These are phyloP conservation scores for Erigeron philadelphicus DNA, from an alignment of 140 eudicot genomes.

Conservation along the genomic window DNA sequence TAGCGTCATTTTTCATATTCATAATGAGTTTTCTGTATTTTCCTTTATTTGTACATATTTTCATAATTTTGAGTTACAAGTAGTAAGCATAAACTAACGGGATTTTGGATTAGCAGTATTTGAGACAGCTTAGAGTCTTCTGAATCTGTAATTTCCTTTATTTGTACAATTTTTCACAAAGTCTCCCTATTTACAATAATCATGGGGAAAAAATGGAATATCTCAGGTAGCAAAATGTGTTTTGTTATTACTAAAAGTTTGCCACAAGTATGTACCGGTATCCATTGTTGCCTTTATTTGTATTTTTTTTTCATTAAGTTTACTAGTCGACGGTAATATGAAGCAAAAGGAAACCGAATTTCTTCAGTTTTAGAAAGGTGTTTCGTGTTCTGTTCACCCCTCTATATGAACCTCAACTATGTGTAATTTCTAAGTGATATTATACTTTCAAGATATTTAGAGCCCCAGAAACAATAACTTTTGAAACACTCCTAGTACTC, in stretches of 20 bases:
- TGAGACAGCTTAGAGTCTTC: too few species aligned
- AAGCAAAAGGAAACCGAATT: not conserved
- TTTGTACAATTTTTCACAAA: too few species aligned
- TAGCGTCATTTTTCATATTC: too few species aligned
- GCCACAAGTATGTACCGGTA: not conserved
- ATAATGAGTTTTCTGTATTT: too few species aligned
- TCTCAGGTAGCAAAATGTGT: too few species aligned
- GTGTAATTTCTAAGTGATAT: not conserved
- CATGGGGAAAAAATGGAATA: too few species aligned
- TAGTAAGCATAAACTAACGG: too few species aligned
- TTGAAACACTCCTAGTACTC: not conserved
- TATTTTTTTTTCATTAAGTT: not conserved
- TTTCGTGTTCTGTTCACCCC: not conserved
- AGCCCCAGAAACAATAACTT: not conserved
- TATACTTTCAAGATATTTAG: not conserved
- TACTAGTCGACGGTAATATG: not conserved
- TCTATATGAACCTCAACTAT: not conserved
- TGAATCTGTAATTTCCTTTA: too few species aligned
- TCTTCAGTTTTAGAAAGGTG: not conserved
- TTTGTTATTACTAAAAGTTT: not conserved
- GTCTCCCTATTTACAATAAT: too few species aligned
- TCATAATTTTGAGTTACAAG: too few species aligned
- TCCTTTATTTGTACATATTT: too few species aligned
- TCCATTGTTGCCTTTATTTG: not conserved
- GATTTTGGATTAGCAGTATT: too few species aligned